Evolutionary conservation across 2,329 filamentous ascomycete species (phyloP).

Genomic region (Aspergillus neotritici): DNA sequence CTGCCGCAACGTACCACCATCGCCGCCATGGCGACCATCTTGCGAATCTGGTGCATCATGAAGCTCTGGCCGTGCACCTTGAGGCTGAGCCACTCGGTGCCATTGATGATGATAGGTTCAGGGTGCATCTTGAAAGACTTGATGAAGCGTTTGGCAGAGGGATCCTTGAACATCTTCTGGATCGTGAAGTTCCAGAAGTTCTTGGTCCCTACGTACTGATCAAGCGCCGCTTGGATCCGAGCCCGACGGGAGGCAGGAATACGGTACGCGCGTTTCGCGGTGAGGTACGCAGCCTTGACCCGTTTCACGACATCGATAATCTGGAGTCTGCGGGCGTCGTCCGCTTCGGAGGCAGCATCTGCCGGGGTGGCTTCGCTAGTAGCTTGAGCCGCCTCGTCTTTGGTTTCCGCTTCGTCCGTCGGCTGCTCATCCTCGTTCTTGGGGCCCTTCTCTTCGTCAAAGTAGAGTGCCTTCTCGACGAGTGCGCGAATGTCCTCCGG

Average conservation of each 20-base stretch:
- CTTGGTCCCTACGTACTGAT: constrained; percentile 72
- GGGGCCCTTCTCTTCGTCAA: constrained; percentile 33
- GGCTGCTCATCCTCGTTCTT: constrained; percentile 16
- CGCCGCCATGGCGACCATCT: constrained; percentile 93
- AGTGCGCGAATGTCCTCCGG: constrained; percentile 39
- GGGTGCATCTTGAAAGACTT: constrained; percentile 79
- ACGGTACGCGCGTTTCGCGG: constrained; percentile 79
- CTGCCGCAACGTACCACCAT: constrained; percentile 79
- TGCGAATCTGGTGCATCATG: constrained; percentile 99
- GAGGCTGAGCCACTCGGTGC: constrained; percentile 91
- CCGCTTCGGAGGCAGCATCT: constrained; percentile 7
- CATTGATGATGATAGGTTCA: constrained; percentile 74
- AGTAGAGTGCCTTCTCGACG: constrained; percentile 37
- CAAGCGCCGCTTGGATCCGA: constrained; percentile 69
- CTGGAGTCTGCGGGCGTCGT: constrained; percentile 35
- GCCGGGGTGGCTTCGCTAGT: constrained; percentile 10
- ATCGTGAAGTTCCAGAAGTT: constrained; percentile 99
- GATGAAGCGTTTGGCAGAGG: constrained; percentile 83
- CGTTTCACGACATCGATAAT: constrained; percentile 63
- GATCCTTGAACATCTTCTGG: constrained; percentile 73
- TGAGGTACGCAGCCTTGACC: constrained; percentile 74
- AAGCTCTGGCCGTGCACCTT: constrained; percentile 98
- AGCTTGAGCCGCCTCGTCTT: constrained; percentile 10
- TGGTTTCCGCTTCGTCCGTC: constrained; percentile 14
- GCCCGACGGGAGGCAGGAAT: constrained; percentile 65